Evolutionary conservation across 305 asterid species (phyloP).

Genomic region (Lippia alba): DNA sequence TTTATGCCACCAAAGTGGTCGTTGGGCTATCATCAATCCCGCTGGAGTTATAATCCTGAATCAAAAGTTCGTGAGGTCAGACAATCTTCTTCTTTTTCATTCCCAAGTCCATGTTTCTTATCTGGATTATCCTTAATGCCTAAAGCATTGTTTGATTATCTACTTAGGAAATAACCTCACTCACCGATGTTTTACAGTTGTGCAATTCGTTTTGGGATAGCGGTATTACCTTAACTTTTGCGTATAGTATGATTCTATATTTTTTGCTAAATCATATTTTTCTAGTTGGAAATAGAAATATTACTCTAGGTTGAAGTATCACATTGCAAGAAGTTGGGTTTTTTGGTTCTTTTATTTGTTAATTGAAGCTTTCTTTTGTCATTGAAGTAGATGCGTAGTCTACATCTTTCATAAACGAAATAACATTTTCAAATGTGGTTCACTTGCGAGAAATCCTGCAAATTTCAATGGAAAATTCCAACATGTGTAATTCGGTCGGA

Average conservation of each 20-base stretch:
- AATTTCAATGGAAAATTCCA: too few relatives aligned
- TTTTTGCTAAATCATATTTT: too few relatives aligned
- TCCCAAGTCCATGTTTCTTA: background rate
- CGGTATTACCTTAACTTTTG: background rate
- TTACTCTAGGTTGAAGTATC: slow-evolving; percentile 5
- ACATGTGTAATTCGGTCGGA: too few relatives aligned
- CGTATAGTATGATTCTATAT: too few relatives aligned
- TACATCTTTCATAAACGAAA: background rate
- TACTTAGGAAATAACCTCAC: background rate
- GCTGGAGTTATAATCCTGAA: slow-evolving; percentile 92
- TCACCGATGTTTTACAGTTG: background rate
- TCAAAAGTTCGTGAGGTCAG: slow-evolving; percentile 87
- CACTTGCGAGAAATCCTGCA: too few relatives aligned
- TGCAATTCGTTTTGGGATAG: background rate
- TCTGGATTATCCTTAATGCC: background rate
- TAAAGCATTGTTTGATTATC: background rate
- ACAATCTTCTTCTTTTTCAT: background rate
- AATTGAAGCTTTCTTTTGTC: slow-evolving; percentile 24
- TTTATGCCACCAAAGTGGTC: slow-evolving; percentile 99
- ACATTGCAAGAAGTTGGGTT: too few relatives aligned
- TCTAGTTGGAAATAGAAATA: too few relatives aligned
- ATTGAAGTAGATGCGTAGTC: background rate
- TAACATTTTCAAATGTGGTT: slow-evolving; percentile 1
- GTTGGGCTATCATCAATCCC: slow-evolving; percentile 97
- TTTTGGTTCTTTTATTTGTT: slow-evolving; percentile 3